Evolutionary conservation across 176 grass and related monocot species (phyloP).

Genomic region (Echinochloa phyllopogon): DNA sequence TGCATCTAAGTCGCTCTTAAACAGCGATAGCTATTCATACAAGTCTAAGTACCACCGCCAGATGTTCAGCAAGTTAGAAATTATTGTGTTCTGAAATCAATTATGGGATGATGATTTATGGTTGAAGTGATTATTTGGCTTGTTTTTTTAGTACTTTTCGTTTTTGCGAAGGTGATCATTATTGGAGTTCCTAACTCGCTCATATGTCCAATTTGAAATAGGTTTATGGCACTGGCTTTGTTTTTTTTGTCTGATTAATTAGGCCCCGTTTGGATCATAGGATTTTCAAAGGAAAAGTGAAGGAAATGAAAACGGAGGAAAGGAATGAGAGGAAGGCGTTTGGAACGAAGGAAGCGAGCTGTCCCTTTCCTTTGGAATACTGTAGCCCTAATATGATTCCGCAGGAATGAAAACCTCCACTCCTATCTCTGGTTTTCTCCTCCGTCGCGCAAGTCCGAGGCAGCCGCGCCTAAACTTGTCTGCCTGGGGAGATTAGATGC

Average conservation of each 20-base stretch:
- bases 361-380: too few relatives aligned
- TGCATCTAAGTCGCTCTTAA: not conserved
- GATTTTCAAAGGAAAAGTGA: too few relatives aligned
- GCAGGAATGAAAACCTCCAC: too few relatives aligned
- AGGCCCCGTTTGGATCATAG: too few relatives aligned
- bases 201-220: not conserved
- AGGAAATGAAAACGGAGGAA: too few relatives aligned
- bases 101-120: not conserved
- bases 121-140: not conserved
- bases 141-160: not conserved
- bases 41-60: not conserved
- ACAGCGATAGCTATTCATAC: not conserved
- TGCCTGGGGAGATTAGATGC: too few relatives aligned
- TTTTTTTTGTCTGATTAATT: constrained; percentile 1
- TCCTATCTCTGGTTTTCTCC: too few relatives aligned
- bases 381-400: too few relatives aligned
- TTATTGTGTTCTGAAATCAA: not conserved
- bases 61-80: not conserved
- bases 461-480: too few relatives aligned
- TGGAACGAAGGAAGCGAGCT: too few relatives aligned
- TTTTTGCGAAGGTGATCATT: not conserved
- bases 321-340: too few relatives aligned
- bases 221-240: not conserved
- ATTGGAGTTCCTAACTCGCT: not conserved
- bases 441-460: too few relatives aligned